These are phyloP conservation scores for Punica granatum DNA, from an alignment of 345 rosid species.

Conservation along the genomic window DNA sequence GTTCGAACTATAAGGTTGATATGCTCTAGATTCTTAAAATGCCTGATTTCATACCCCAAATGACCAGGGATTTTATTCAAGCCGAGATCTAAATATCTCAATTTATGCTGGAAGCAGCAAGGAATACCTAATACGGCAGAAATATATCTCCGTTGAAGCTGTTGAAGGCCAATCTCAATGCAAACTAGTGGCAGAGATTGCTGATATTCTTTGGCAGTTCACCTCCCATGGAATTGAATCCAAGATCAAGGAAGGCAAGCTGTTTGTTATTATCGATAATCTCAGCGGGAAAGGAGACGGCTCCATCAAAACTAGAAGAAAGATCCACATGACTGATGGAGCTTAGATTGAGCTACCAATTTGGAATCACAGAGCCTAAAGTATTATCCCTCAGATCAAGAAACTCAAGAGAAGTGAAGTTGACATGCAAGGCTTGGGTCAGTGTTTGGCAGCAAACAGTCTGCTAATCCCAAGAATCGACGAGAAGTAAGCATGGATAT, in stretches of 20 bases:
- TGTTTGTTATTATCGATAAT: neutral
- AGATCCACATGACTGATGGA: neutral
- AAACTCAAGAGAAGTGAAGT: conserved; percentile 6
- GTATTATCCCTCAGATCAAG: neutral
- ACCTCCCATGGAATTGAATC: neutral
- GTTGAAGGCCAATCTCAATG: accelerated
- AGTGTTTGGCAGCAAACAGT: neutral
- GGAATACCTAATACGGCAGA: neutral
- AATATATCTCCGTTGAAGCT: conserved; percentile 1
- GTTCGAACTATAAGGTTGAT: conserved; percentile 1
- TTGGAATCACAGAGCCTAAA: neutral
- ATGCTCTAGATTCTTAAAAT: conserved; percentile 5
- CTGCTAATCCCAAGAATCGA: neutral
- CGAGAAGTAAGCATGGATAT: neutral
- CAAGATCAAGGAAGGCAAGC: neutral
- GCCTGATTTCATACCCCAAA: conserved; percentile 6
- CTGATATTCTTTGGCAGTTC: neutral
- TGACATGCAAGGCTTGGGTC: neutral
- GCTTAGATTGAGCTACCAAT: neutral
- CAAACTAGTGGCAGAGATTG: neutral
- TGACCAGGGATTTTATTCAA: conserved; percentile 7
- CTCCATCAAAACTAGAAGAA: neutral
- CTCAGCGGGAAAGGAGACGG: neutral
- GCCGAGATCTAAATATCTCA: neutral
- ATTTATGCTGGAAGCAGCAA: neutral